Evolutionary conservation across 805 yeast species (phyloP).

Genomic region (Sungouiozyma ichnusensis): DNA sequence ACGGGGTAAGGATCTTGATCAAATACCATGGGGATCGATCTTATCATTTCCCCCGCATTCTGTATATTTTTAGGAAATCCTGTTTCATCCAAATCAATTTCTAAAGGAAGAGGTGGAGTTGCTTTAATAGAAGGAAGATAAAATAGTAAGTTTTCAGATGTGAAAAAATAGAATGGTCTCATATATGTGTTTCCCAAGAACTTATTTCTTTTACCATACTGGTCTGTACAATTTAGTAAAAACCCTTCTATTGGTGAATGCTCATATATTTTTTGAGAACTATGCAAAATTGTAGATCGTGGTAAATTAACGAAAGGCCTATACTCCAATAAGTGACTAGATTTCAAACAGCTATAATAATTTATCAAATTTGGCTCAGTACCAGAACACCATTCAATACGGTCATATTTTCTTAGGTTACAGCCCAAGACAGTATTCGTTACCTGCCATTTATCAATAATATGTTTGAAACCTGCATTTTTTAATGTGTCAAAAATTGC

Average conservation of each 20-base stretch:
- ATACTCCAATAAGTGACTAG: slow-evolving; percentile 49
- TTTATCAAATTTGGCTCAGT: slow-evolving; percentile 34
- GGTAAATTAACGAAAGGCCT: slow-evolving; percentile 38
- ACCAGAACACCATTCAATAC: slow-evolving; percentile 59
- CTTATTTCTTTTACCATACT: slow-evolving; percentile 34
- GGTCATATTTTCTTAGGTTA: slow-evolving; percentile 60
- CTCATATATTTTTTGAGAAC: slow-evolving; percentile 31
- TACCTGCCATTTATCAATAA: slow-evolving; percentile 21
- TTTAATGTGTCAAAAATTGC: slow-evolving; percentile 29
- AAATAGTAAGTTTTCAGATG: slow-evolving; percentile 52
- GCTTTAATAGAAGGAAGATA: slow-evolving; percentile 46
- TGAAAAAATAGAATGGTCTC: slow-evolving; percentile 51
- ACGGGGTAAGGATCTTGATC: slow-evolving; percentile 46
- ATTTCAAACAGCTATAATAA: slow-evolving; percentile 34
- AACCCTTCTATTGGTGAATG: slow-evolving; percentile 82
- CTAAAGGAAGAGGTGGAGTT: slow-evolving; percentile 48
- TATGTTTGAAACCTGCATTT: slow-evolving; percentile 14
- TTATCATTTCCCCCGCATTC: slow-evolving; percentile 12
- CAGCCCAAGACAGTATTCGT: slow-evolving; percentile 35
- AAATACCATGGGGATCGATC: slow-evolving; percentile 30
- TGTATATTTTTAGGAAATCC: slow-evolving; percentile 25
- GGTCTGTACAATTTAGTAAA: slow-evolving; percentile 44
- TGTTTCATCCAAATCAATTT: slow-evolving; percentile 9
- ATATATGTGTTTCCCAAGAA: slow-evolving; percentile 34
- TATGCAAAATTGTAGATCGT: slow-evolving; percentile 14